Conservation (phyloP, 352 stramenopile genomes). For the Pythium rishiriense region DNA sequence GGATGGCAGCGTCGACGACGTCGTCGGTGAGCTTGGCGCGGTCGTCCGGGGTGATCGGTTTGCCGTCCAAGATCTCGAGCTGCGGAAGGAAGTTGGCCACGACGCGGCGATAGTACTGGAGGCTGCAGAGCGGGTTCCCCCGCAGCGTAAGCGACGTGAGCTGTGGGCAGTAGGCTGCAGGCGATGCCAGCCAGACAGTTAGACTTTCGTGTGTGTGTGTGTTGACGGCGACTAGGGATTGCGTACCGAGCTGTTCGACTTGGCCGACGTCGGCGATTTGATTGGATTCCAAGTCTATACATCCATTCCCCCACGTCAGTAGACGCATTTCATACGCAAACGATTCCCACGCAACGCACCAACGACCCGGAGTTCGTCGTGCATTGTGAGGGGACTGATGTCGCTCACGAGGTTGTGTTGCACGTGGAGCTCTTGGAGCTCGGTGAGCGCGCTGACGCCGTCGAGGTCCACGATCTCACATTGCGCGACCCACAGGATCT, state of each 20-base stretch:
- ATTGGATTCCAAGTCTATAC: constrained; percentile 72
- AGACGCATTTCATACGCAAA: not conserved
- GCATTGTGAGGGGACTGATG: constrained; percentile 83
- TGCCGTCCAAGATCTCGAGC: constrained; percentile 57
- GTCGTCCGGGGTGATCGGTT: constrained; percentile 40
- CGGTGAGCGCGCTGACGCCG: constrained; percentile 80
- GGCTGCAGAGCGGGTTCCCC: constrained; percentile 64
- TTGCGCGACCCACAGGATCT: constrained; percentile 60
- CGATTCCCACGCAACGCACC: constrained; percentile 32
- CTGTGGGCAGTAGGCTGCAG: constrained; percentile 64
- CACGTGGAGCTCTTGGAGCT: constrained; percentile 75
- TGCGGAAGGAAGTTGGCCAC: constrained; percentile 75
- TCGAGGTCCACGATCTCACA: constrained; percentile 81
- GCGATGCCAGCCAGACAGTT: not conserved
- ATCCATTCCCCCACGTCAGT: not conserved
- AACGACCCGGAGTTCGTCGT: constrained; percentile 80
- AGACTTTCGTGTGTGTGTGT: not conserved
- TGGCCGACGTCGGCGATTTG: constrained; percentile 67
- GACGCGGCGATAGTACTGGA: constrained; percentile 64
- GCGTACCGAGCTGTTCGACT: constrained; percentile 73
- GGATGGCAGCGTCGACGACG: constrained; percentile 51
- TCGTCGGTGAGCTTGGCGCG: constrained; percentile 45
- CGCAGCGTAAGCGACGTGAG: constrained; percentile 58
- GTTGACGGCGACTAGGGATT: not conserved
- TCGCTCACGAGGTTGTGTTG: constrained; percentile 78